Base-by-base conservation (phyloP, 352 stramenopile species). In the Pythium dissotocum region DNA sequence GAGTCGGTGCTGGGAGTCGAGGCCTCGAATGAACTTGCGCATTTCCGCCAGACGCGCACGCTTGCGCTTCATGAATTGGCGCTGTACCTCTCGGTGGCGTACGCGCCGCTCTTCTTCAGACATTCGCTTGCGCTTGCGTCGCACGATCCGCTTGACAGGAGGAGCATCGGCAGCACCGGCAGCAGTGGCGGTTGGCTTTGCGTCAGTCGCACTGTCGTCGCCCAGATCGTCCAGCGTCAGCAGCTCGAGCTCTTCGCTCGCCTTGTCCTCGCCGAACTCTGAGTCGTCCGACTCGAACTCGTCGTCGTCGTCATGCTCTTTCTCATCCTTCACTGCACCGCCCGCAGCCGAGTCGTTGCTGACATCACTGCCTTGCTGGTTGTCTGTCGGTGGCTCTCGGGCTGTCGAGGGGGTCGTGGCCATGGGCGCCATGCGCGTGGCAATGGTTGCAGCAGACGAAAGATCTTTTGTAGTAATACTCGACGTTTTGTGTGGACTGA, bases 21-120 rank as follows among this genome's bases (percentile, higher is more conserved):
- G 40, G 4, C 40, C 54, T 6, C 53, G 53, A 12, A 69, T 30
- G 16, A 53, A 35, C 42, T 67, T 67, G 49, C 65, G 65, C 65
- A 71, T 71, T 26, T 71, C 65, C 14, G 30, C 49, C 16, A 71
- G 48, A 21, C 52, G 33, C 4, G 65, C 57, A n/a, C 46, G 65
- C 58, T 72, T 72, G 21, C 65, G 65, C 49, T 72, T 58, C 58
- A 72, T 72, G 35, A 72, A 72, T 40, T 67, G 65, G 24, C 65
- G 65, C 65, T 72, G 65, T 10, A 72, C 65, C 38, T 72, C 65
- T 10, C 65, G 65, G 28, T 72, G 65, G 30, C 65, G 65, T 21
- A 60, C 33, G 4, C 49, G 42, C 1, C 65, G 65, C 40, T 71
- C 65, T 24, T 71, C 65, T 26, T 61, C 65, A 0, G 65, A 66